A percentile compares a stretch with the other conserved stretches of the same genome.
Evolutionary conservation across 208 protist genomes (phyloP).

Genomic region (Acanthamoeba quina): DNA sequence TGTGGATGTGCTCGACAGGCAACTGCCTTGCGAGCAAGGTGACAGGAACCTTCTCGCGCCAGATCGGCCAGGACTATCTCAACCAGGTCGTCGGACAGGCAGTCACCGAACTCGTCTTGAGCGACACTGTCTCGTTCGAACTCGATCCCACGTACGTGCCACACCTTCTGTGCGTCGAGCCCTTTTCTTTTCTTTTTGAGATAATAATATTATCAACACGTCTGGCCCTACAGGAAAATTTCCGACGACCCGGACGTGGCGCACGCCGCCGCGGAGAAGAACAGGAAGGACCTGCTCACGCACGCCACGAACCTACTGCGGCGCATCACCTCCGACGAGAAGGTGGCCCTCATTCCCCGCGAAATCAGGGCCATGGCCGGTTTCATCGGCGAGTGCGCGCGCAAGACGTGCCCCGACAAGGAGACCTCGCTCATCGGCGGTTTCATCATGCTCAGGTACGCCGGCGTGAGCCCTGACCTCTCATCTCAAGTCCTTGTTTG

Average conservation of each 20-base stretch:
- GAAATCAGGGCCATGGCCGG: slow-evolving; percentile 67
- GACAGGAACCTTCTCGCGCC: slow-evolving; percentile 36
- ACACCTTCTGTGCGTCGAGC: too few relatives aligned
- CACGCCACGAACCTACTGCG: slow-evolving; percentile 16
- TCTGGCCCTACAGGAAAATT: not conserved
- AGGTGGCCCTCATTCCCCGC: slow-evolving; percentile 16
- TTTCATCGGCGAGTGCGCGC: slow-evolving; percentile 44
- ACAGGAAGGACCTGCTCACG: slow-evolving; percentile 2
- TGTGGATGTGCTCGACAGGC: not conserved
- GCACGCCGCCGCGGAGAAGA: slow-evolving; percentile 7
- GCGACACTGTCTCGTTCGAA: slow-evolving; percentile 51
- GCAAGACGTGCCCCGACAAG: slow-evolving; percentile 1
- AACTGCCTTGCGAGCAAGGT: slow-evolving; percentile 62
- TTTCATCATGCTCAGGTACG: slow-evolving; percentile 47
- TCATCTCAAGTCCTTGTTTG: not conserved
- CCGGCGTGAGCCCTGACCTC: not conserved
- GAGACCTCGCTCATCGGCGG: slow-evolving; percentile 37
- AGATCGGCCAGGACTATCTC: slow-evolving; percentile 58
- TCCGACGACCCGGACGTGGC: not conserved
- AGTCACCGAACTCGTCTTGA: slow-evolving; percentile 19
- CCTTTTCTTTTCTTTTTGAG: too few relatives aligned
- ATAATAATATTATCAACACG: too few relatives aligned
- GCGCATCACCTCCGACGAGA: slow-evolving; percentile 44
- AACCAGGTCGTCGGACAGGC: not conserved
- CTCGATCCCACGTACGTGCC: slow-evolving; percentile 19